These are phyloP conservation scores for Aeschynomene evenia DNA, from an alignment of 306 rosid genomes.

Conservation along the genomic window DNA sequence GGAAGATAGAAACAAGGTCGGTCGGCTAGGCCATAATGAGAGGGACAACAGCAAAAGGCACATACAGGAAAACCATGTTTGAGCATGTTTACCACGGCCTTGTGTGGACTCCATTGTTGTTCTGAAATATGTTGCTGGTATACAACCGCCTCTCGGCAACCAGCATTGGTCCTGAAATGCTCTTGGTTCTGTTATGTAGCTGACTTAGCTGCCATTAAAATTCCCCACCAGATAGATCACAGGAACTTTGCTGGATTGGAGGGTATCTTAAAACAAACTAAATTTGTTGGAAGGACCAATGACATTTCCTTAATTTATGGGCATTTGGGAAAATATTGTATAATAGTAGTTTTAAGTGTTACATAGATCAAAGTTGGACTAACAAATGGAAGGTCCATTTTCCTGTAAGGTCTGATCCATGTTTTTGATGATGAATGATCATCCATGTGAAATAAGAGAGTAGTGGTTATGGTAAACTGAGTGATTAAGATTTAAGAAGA, in stretches of 20 bases:
- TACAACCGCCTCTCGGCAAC: background rate
- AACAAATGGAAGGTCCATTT: slow-evolving; percentile 34
- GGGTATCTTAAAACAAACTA: slow-evolving; percentile 30
- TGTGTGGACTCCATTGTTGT: background rate
- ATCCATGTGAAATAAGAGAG: slow-evolving; percentile 24
- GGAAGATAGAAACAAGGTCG: slow-evolving; percentile 48
- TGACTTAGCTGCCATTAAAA: background rate
- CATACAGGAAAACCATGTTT: slow-evolving; percentile 65
- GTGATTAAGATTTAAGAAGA: background rate
- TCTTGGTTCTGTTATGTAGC: slow-evolving; percentile 17
- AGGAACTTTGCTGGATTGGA: slow-evolving; percentile 13
- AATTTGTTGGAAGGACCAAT: slow-evolving; percentile 31
- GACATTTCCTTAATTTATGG: slow-evolving; percentile 31
- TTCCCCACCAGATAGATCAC: background rate
- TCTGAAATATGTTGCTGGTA: slow-evolving; percentile 15
- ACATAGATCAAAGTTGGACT: slow-evolving; percentile 32
- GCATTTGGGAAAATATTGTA: slow-evolving; percentile 34
- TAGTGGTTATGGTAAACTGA: background rate
- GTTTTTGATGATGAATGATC: slow-evolving; percentile 28
- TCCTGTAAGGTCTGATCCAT: slow-evolving; percentile 17
- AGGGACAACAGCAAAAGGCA: slow-evolving; percentile 72
- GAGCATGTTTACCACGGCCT: slow-evolving; percentile 17
- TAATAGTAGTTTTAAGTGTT: slow-evolving; percentile 21
- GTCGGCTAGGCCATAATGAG: slow-evolving; percentile 54
- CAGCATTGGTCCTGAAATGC: background rate